Evolutionary conservation across 495 filamentous ascomycete genomes (phyloP).

Genomic region (Parathielavia hyrcaniae): DNA sequence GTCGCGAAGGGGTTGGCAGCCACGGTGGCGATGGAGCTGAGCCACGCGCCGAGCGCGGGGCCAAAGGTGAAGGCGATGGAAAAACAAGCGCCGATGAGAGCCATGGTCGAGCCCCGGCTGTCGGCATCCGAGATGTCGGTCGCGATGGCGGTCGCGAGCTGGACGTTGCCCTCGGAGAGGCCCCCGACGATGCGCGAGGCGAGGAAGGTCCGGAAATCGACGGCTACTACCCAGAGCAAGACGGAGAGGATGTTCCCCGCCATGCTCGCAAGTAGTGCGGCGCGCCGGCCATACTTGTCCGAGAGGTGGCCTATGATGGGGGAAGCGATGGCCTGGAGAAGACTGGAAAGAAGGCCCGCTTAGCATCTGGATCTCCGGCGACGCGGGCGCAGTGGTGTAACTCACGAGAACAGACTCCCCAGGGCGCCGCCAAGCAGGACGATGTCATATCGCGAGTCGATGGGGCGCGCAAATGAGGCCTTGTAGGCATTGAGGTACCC

Average conservation of each 20-base stretch:
- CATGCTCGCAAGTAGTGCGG: conserved; percentile 88
- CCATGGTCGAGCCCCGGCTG: conserved; percentile 83
- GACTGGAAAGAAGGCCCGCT: conserved; percentile 20
- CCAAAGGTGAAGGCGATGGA: conserved; percentile 96
- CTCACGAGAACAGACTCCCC: conserved; percentile 77
- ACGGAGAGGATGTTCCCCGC: conserved; percentile 88
- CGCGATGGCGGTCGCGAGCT: conserved; percentile 92
- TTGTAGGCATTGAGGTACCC: conserved; percentile 90
- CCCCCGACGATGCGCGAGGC: conserved; percentile 88
- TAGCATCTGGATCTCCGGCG: conserved; percentile 2
- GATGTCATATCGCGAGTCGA: conserved; percentile 94
- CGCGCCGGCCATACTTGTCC: conserved; percentile 81
- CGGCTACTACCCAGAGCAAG: conserved; percentile 85
- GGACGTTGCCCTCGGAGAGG: conserved; percentile 92
- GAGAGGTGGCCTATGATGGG: conserved; percentile 85
- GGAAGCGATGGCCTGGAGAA: conserved; percentile 88
- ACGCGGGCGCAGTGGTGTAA: background rate
- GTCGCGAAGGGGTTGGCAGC: conserved; percentile 88
- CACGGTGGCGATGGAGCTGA: conserved; percentile 67
- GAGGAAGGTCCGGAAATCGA: conserved; percentile 92
- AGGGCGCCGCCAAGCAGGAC: conserved; percentile 92
- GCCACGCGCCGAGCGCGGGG: conserved; percentile 78
- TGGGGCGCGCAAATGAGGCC: conserved; percentile 82
- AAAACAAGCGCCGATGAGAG: conserved; percentile 92
- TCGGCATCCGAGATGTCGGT: conserved; percentile 86